Conservation (phyloP, 306 rosid species). For the Trifolium fragiferum region DNA sequence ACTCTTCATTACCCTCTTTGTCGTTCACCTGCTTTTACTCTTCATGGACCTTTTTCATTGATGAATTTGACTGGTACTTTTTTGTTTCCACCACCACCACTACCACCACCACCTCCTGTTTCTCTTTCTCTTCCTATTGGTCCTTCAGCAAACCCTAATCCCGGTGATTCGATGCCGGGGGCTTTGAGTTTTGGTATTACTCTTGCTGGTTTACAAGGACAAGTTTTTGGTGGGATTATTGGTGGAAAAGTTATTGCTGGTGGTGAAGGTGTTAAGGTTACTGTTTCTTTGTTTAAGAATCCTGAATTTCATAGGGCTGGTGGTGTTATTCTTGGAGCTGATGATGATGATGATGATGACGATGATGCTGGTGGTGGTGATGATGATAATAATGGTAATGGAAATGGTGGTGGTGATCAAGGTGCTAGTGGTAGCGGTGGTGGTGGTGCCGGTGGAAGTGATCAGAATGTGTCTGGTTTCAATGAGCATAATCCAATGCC, state of each 20-base stretch:
- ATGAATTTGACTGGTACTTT: slow-evolving; percentile 42
- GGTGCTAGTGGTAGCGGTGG: not conserved
- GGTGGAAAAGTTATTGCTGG: slow-evolving; percentile 63
- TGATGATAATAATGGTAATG: not conserved
- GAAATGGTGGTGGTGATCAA: not conserved
- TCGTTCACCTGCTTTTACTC: slow-evolving; percentile 26
- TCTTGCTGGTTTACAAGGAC: slow-evolving; percentile 64
- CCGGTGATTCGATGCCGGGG: not conserved
- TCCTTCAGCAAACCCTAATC: not conserved
- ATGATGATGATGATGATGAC: not conserved
- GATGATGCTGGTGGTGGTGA: not conserved
- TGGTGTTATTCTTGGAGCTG: slow-evolving; percentile 3
- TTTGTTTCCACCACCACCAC: not conserved
- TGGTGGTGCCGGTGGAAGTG: not conserved
- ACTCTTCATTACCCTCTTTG: slow-evolving; percentile 53
- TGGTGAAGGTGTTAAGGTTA: slow-evolving; percentile 41
- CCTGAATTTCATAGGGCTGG: slow-evolving; percentile 52
- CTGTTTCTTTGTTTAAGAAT: slow-evolving; percentile 44
- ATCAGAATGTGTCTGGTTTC: slow-evolving; percentile 4
- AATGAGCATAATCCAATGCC: slow-evolving; percentile 17
- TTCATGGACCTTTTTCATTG: slow-evolving; percentile 57
- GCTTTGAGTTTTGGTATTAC: slow-evolving; percentile 45
- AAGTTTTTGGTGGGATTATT: slow-evolving; percentile 71
- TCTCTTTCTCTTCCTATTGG: not conserved
- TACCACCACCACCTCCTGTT: not conserved